These are phyloP conservation scores for Cryptosporidium viatorum DNA, from an alignment of 169 alveolate species.

Conservation along the genomic window DNA sequence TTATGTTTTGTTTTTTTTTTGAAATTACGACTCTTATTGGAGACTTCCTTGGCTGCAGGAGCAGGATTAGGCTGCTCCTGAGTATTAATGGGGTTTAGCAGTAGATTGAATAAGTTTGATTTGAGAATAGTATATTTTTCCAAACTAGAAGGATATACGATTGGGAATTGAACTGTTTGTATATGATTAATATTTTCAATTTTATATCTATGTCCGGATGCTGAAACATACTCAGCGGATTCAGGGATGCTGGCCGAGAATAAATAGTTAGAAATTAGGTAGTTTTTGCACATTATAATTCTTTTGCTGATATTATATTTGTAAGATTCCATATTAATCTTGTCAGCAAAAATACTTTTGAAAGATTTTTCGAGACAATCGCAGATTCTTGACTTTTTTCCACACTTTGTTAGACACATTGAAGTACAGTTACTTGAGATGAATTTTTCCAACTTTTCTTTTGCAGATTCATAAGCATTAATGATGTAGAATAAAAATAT, in stretches of 20 bases:
- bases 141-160: neutral
- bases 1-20: neutral
- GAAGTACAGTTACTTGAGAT: conserved; percentile 10
- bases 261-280: conserved; percentile 1
- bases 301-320: neutral
- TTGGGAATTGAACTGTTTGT: conserved; percentile 6
- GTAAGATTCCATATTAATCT: neutral
- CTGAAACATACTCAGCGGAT: conserved; percentile 17
- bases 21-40: neutral
- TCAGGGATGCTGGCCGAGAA: conserved; percentile 27
- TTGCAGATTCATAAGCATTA: neutral
- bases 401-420: neutral
- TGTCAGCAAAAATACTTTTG: neutral
- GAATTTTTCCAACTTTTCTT: neutral
- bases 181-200: neutral
- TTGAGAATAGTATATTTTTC: neutral
- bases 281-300: neutral
- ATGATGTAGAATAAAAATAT: conserved; percentile 3
- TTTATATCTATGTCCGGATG: neutral
- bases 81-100: neutral
- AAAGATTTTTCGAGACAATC: neutral
- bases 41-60: neutral
- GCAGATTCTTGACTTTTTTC: neutral
- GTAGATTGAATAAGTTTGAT: neutral
- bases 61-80: neutral